Base-by-base conservation (phyloP, 805 yeast species). In the Metschnikowia kofuensis region DNA sequence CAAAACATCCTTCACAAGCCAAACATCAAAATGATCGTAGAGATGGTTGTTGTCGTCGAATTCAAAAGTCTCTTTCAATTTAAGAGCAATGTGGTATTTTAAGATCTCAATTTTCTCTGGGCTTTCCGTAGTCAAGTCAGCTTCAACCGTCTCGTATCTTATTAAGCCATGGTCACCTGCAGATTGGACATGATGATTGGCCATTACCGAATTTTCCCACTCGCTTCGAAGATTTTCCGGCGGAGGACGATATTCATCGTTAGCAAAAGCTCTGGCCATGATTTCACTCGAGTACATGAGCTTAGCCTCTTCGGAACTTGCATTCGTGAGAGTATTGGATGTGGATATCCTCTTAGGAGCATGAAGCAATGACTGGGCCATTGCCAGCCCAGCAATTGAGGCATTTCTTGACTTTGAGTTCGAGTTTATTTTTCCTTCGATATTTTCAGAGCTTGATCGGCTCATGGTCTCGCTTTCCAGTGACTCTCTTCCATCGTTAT, bases 1-100 rank as follows among this genome's bases (percentile, higher is more conserved):
- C 28, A 92, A 69, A 0, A 91, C 94, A 58, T 88, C 96, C 51
- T 83, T 79, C 49, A 89, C 72, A 35, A 91, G 70, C 96, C 96
- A 91, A 30, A 90, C 82, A 2, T 85, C 77, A 58, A 76, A 85
- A 52, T 83, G 87, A n/a, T 76, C 78, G 31, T 77, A 57, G 51
- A 84, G 75, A n/a, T 65, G 64, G 55, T 85, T 90, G 37, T 75
- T 74, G 16, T 74, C 77, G n/a, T 66, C 63, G n/a, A 85, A 64
- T 5, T 72, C 74, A 56, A 74, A 73, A 4, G 66, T 70, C 15
- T 56, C 54, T 47, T 66, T 65, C 37, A 73, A 59, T 49, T 70
- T 67, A 26, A 63, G 60, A 2, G 76, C 76, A 12, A 69, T 63
- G 35, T 59, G 56, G 16, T 69, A 53, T 35, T 58, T 56, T 12